phyloP scores from a whole-genome alignment of 345 rosid species.

The Brassica incana region DNA sequence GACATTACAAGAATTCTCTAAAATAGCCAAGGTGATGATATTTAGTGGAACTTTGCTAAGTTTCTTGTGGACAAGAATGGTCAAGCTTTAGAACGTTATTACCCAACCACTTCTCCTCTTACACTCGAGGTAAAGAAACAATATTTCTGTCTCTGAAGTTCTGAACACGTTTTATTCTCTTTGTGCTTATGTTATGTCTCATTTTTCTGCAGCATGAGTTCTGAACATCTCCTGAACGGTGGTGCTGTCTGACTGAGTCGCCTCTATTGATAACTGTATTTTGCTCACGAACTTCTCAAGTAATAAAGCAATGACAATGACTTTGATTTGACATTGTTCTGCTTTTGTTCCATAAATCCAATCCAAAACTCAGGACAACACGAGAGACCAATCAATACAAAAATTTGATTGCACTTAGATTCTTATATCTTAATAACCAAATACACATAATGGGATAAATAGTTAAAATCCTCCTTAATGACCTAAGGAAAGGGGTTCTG shows the following conservation, averaged over 20 bases:
- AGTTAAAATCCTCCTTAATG: slow-evolving; percentile 13
- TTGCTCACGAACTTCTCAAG: not conserved
- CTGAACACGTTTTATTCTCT: not conserved
- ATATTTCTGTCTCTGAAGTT: not conserved
- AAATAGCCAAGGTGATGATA: slow-evolving; percentile 49
- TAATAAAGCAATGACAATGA: slow-evolving; percentile 18
- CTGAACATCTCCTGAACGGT: slow-evolving; percentile 23
- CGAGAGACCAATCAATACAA: not conserved
- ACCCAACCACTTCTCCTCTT: slow-evolving; percentile 84
- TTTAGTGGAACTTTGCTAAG: slow-evolving; percentile 95
- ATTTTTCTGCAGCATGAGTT: slow-evolving; percentile 53
- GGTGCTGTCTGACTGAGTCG: no score
- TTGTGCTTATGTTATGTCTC: slow-evolving; percentile 4
- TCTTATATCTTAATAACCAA: not conserved
- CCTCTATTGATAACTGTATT: not conserved
- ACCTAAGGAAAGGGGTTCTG: slow-evolving; percentile 25
- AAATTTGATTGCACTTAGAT: not conserved
- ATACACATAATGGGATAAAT: slow-evolving; percentile 6
- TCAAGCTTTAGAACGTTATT: slow-evolving; percentile 70
- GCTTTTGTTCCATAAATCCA: not conserved
- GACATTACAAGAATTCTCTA: no score
- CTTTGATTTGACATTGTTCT: not conserved
- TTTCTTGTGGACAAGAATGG: slow-evolving; percentile 80
- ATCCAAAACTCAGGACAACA: not conserved
- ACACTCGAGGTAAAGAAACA: slow-evolving; percentile 60